Evolutionary conservation across 305 asterid species (phyloP).

Genomic region (Plantago lanceolata): DNA sequence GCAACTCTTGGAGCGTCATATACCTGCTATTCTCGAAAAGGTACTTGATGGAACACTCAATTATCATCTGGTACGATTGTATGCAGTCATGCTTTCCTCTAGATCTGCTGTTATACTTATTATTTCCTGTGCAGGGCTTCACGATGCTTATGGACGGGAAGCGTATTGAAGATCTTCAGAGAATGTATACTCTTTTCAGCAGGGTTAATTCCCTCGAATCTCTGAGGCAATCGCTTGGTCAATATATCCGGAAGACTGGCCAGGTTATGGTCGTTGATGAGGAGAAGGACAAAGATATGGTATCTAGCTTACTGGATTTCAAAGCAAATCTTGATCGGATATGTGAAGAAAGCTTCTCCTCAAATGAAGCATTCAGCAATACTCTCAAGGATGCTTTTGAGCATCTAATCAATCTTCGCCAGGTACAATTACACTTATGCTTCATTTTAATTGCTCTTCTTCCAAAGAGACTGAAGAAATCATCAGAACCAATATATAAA

Average conservation of each 20-base stretch:
- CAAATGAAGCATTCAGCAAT: constrained; percentile 85
- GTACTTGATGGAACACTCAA: constrained; percentile 24
- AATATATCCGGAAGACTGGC: constrained; percentile 81
- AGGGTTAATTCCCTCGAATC: constrained; percentile 85
- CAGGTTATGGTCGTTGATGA: constrained; percentile 90
- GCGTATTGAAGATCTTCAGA: constrained; percentile 85
- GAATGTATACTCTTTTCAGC: constrained; percentile 65
- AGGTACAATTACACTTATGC: constrained; percentile 41
- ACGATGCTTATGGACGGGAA: constrained; percentile 79
- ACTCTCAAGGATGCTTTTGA: constrained; percentile 94
- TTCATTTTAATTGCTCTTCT: constrained; percentile 9
- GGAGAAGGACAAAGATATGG: constrained; percentile 99
- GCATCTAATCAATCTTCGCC: constrained; percentile 91
- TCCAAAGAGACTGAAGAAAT: no score
- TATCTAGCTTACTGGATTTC: constrained; percentile 74
- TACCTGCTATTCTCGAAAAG: constrained; percentile 83
- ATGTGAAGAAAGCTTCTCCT: constrained; percentile 87
- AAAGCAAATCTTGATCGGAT: constrained; percentile 83
- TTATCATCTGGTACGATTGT: not conserved
- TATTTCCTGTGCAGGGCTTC: constrained; percentile 58
- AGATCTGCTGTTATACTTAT: constrained; percentile 8
- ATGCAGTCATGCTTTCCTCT: no score
- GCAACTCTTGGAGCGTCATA: constrained; percentile 82
- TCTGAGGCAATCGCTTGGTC: constrained; percentile 70
- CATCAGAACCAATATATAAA: no score